These are phyloP conservation scores for Glycine tomentella DNA, from an alignment of 306 rosid genomes.

Conservation along the genomic window DNA sequence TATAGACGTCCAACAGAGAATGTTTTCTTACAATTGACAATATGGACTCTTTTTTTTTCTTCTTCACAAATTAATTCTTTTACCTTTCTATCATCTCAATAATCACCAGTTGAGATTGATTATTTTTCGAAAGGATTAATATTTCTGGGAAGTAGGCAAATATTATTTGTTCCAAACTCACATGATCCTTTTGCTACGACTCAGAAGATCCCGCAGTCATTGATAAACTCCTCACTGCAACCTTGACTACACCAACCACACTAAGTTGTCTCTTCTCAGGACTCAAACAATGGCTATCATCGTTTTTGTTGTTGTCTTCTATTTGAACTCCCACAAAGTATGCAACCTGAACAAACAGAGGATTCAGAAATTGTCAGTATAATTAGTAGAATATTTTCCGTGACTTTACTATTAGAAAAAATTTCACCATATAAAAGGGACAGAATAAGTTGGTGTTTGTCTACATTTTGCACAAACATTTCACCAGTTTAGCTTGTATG, in stretches of 20 bases:
- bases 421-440: too few relatives aligned
- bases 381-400: not conserved
- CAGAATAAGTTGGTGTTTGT: not conserved
- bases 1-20: constrained; percentile 14
- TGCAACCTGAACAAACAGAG: constrained; percentile 69
- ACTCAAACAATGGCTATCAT: constrained; percentile 58
- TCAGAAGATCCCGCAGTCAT: constrained; percentile 73
- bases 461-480: not conserved
- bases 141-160: not conserved
- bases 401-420: too few relatives aligned
- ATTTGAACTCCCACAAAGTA: constrained; percentile 87
- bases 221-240: constrained; percentile 85
- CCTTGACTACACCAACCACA: constrained; percentile 78
- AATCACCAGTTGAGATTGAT: constrained; percentile 39
- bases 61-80: constrained; percentile 37
- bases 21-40: constrained; percentile 42
- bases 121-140: not conserved
- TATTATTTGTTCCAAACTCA: constrained; percentile 3
- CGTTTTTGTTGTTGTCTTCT: constrained; percentile 61
- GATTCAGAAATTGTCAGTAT: not conserved
- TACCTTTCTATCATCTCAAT: constrained; percentile 48
- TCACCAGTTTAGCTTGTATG: not conserved
- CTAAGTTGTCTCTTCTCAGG: constrained; percentile 85
- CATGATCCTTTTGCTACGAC: constrained; percentile 44
- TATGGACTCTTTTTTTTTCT: not conserved